Base-by-base conservation (phyloP, 2,329 filamentous ascomycete genomes). In the Beauveria medogensis region DNA sequence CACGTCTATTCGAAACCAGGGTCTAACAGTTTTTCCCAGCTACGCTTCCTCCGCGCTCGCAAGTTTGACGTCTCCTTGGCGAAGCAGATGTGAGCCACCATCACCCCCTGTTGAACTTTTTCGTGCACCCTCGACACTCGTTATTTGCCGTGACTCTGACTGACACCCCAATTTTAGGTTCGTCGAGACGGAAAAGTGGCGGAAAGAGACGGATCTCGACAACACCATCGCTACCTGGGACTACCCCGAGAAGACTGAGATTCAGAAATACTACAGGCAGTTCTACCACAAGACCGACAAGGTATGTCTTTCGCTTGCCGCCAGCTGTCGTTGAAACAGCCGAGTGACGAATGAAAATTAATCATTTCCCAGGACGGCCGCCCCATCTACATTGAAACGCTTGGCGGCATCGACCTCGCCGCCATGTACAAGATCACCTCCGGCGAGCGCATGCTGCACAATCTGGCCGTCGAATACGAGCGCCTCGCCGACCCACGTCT, bases 261-360 rank as follows among this genome's bases (percentile, higher is more conserved):
- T 99, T 62, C 90, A 90, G 76, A 80, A 93, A 77, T 96, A 90
- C 82, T 99, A 99, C 78, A 91, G 91, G 53, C 94, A 99, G 78
- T 99, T 94, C 81, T 99, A 99, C 80, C 94, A 99, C 84, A 97
- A 97, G 81, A 93, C 87, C 14, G 91, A 94, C 77, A 92, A 91
- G 78, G 86, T 88, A 74, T 60, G 69, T 58, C 8, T 18, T 30
- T 22, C 47, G 20, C 12, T 30, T 53, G 46, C 18, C 37, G n/a
- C 20, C 55, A 26, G 10, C 30, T 16, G 34, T 41, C 30, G 22
- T n/a, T 16, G 9, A 37, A 16, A 16, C n/a, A 16, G 28, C 14
- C 22, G 47, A 37, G 16, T 14, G 28, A 46, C 46, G 40, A 58
- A 63, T 47, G 48, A 50, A 12, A 26, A 50, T 34, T 51, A 28